phyloP scores from a whole-genome alignment of 352 stramenopile species.

The Pythium vanterpoolii region DNA sequence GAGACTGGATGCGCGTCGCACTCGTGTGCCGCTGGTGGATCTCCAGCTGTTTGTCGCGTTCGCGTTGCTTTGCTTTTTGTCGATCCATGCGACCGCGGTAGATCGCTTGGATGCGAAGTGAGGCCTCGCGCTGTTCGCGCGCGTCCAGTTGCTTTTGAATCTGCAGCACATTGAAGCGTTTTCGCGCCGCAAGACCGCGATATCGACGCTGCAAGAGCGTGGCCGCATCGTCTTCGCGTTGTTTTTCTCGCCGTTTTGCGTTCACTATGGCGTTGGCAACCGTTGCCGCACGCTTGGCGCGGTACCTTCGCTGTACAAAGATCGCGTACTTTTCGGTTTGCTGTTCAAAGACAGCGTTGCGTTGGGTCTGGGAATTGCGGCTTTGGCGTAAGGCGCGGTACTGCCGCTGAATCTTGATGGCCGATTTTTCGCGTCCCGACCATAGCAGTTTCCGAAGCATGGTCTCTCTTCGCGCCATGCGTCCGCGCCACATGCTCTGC shows the following conservation, averaged over 20 bases:
- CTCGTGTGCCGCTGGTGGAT: conserved; percentile 31
- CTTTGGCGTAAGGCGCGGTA: conserved; percentile 46
- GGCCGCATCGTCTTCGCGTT: conserved; percentile 39
- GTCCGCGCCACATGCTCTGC: conserved; percentile 69
- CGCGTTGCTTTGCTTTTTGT: conserved; percentile 34
- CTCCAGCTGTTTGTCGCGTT: conserved; percentile 31
- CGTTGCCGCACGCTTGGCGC: conserved; percentile 37
- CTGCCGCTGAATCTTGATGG: conserved; percentile 64
- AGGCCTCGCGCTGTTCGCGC: conserved; percentile 36
- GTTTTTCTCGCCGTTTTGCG: conserved; percentile 26
- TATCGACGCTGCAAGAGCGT: conserved; percentile 52
- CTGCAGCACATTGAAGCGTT: conserved; percentile 34
- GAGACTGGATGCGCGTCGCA: conserved; percentile 49
- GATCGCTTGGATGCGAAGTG: conserved; percentile 52
- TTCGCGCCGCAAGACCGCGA: conserved; percentile 33
- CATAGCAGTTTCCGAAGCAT: conserved; percentile 46
- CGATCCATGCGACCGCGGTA: conserved; percentile 51
- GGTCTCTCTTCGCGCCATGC: conserved; percentile 40
- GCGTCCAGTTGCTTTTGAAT: conserved; percentile 31
- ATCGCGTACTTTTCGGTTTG: conserved; percentile 39
- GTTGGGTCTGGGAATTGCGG: conserved; percentile 28
- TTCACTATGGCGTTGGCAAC: conserved; percentile 39
- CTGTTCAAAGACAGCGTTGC: conserved; percentile 39
- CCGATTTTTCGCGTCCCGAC: conserved; percentile 42
- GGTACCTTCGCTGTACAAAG: conserved; percentile 60